A percentile compares a stretch with the other conserved stretches of the same genome.
These are phyloP conservation scores for Mycena albidolilacea DNA, from an alignment of 768 basidiomycete species.

Conservation along the genomic window DNA sequence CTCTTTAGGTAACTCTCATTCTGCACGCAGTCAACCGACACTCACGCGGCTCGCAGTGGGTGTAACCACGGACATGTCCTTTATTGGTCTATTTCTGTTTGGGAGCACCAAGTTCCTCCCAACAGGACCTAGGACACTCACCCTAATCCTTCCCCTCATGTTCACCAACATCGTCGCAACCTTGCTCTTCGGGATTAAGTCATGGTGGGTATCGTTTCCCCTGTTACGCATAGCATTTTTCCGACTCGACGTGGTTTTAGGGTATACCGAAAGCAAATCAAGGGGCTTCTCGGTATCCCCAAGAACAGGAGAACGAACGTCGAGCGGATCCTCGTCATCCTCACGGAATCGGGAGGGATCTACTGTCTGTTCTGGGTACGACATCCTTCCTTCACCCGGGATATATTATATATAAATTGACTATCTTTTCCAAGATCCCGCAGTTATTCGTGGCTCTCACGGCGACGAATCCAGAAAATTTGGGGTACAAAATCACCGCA, in stretches of 20 bases:
- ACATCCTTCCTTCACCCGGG: not conserved
- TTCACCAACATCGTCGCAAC: constrained; percentile 38
- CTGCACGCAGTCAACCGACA: not conserved
- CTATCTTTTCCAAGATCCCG: not conserved
- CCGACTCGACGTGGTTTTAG: not conserved
- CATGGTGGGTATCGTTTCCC: constrained; percentile 26
- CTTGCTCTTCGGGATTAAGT: constrained; percentile 28
- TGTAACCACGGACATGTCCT: constrained; percentile 12
- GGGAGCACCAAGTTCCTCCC: constrained; percentile 18
- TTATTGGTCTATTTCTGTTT: constrained; percentile 18
- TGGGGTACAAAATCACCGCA: constrained; percentile 17
- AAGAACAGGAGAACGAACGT: constrained; percentile 23
- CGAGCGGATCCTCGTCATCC: constrained; percentile 36
- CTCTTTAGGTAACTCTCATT: constrained; percentile 29
- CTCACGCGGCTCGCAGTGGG: constrained; percentile 5
- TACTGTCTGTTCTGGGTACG: constrained; percentile 40
- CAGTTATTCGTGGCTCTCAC: not conserved
- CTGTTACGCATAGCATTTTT: not conserved
- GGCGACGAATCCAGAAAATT: not conserved
- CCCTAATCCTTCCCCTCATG: constrained; percentile 25
- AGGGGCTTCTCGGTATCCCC: constrained; percentile 13
- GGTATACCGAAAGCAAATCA: constrained; percentile 24
- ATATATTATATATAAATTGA: not conserved
- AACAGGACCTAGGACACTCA: constrained; percentile 11
- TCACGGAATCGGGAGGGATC: constrained; percentile 39